Base-by-base conservation (phyloP, 1,139 yeast species). In the Pichia sp. region DNA sequence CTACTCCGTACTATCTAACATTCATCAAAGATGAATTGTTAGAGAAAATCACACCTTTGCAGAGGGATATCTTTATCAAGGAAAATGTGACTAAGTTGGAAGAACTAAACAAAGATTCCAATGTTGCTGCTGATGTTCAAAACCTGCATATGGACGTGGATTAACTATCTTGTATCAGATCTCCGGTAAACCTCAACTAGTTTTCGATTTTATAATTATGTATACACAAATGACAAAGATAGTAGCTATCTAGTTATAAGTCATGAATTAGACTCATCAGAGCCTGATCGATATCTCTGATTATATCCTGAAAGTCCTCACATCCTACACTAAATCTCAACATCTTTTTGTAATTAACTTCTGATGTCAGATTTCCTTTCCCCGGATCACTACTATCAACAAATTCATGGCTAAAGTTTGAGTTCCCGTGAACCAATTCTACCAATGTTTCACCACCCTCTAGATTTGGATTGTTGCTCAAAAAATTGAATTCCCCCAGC, bases 381-480 rank as follows among this genome's bases (percentile, higher is more conserved):
- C 20, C 16, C 2, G 12, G n/a, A 31, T n/a, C 14, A 40, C 45
- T n/a, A 40, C 46, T 58, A 36, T 36, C 16, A 14, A 14, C 16
- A 12, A 12, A 12, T 27, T 53, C 56, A 38, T 53, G 41, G 20
- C 46, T 55, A 44, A 70, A 69, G 51, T 65, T 68, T 4, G 68
- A 65, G 54, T 68, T 68, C 20, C 61, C 64, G 41, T 60, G 58
- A 20, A 70, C 80, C 90, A 96, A 85, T 69, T 92, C 97, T 58
- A 92, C 84, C 61, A 91, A 74, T 49, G 96, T 87, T 68, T 92
- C 97, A 24, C 88, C 89, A 8, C 97, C 96, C 50, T 96, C 97
- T 27, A 90, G 74, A 16, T 95, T 87, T 1, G 96, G 90, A 7
- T 96, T 96, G 69, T 90, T 96, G 59, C 84, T 83, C 69, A 91